A percentile compares a stretch with the other conserved stretches of the same genome.
phyloP scores from a whole-genome alignment of 2,329 filamentous ascomycete species.

The Verticillium alfalfae region DNA sequence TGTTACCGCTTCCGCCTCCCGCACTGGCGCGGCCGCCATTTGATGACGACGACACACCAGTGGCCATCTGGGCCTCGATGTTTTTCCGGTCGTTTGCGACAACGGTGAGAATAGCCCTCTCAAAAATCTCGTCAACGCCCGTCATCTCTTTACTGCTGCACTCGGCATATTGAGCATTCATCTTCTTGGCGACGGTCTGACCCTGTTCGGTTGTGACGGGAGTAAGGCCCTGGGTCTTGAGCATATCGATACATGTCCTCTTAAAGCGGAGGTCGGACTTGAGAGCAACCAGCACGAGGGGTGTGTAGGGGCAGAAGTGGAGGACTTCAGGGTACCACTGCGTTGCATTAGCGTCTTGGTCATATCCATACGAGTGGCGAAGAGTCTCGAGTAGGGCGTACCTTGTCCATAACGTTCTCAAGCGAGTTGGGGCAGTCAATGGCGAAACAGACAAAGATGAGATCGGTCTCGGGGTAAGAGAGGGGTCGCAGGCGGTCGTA shows the following conservation, averaged over 20 bases:
- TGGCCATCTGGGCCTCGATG: conserved; percentile 42
- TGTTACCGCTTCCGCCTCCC: conserved; percentile 20
- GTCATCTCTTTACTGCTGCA: conserved; percentile 97
- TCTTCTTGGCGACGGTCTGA: conserved; percentile 79
- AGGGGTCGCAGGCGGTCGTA: conserved; percentile 94
- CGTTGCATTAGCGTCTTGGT: conserved; percentile 18
- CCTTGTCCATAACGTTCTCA: conserved; percentile 99
- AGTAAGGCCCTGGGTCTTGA: conserved; percentile 95
- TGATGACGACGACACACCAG: conserved; percentile 27
- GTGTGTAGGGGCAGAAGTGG: conserved; percentile 97
- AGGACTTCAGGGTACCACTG: conserved; percentile 99
- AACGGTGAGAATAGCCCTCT: conserved; percentile 82
- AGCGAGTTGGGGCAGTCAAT: conserved; percentile 98
- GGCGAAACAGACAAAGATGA: conserved; percentile 98
- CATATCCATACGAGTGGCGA: no score
- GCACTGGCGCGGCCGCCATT: conserved; percentile 22
- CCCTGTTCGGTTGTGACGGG: conserved; percentile 92
- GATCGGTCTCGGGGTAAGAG: conserved; percentile 95
- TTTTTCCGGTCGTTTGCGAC: conserved; percentile 74
- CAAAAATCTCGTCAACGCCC: conserved; percentile 95
- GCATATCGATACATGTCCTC: conserved; percentile 94
- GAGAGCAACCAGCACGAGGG: conserved; percentile 89
- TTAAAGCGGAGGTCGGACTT: conserved; percentile 96
- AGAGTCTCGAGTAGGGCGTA: conserved; percentile 31
- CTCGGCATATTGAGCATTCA: conserved; percentile 95